Evolutionary conservation across 345 rosid species (phyloP).

Genomic region (Erodium maritimum): DNA sequence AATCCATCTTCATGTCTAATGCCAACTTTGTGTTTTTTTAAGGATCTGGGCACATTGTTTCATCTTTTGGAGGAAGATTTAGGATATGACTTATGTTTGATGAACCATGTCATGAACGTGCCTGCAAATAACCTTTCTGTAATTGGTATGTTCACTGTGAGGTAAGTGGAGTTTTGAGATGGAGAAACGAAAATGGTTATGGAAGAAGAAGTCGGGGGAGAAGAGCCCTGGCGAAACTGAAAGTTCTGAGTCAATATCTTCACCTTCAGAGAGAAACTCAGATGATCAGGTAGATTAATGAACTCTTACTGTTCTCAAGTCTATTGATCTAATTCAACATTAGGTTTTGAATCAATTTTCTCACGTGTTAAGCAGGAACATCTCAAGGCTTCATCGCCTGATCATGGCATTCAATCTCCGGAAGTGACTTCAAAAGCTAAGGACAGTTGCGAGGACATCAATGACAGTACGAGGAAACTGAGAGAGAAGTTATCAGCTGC

Average conservation of each 20-base stretch:
- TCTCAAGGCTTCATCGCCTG: constrained; percentile 46
- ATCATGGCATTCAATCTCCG: constrained; percentile 32
- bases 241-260: constrained; percentile 61
- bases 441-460: constrained; percentile 31
- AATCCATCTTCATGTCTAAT: constrained; percentile 16
- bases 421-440: constrained; percentile 37
- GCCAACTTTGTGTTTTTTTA: constrained; percentile 19
- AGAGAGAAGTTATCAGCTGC: constrained; percentile 78
- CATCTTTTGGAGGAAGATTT: background rate
- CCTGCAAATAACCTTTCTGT: constrained; percentile 29
- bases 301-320: background rate
- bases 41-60: constrained; percentile 6
- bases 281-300: constrained; percentile 52
- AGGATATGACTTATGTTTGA: constrained; percentile 8
- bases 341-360: constrained; percentile 6
- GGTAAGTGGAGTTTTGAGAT: constrained; percentile 18
- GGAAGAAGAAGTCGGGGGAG: constrained; percentile 66
- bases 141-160: constrained; percentile 21
- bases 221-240: constrained; percentile 64
- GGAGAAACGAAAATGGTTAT: constrained; percentile 73
- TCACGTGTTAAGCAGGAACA: constrained; percentile 34
- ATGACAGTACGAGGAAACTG: constrained; percentile 35
- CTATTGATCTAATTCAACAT: no score
- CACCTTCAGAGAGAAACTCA: constrained; percentile 56
- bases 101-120: constrained; percentile 4